Conservation (phyloP, 1,284 basidiomycete genomes). For the Malassezia vespertilionis region DNA sequence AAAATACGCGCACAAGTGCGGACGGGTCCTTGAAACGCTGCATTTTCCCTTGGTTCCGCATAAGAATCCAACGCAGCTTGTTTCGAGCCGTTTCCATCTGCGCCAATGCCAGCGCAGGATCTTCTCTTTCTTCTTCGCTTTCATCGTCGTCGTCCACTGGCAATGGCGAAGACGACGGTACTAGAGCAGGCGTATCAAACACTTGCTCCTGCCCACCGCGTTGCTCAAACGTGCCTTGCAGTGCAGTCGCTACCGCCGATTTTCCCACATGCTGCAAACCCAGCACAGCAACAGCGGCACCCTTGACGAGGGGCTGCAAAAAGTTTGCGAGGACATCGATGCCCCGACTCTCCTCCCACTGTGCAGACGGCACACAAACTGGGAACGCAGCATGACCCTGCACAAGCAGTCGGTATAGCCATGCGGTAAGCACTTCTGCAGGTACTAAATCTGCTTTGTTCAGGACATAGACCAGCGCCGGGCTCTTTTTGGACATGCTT, state of each 20-base stretch:
- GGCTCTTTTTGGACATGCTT: constrained; percentile 17
- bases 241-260: constrained; percentile 26
- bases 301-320: constrained; percentile 19
- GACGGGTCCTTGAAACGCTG: constrained; percentile 40
- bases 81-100: neutral
- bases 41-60: constrained; percentile 39
- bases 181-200: constrained; percentile 33
- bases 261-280: constrained; percentile 34
- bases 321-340: constrained; percentile 22
- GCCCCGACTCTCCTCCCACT: constrained; percentile 18
- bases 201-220: constrained; percentile 25
- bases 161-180: constrained; percentile 20
- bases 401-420: constrained; percentile 23
- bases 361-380: constrained; percentile 17
- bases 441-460: constrained; percentile 37
- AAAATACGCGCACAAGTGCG: constrained; percentile 28
- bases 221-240: constrained; percentile 25
- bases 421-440: constrained; percentile 28
- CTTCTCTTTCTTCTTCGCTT: constrained; percentile 18
- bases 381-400: constrained; percentile 24
- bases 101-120: constrained; percentile 14
- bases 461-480: constrained; percentile 24
- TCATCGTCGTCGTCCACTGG: constrained; percentile 12
- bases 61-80: constrained; percentile 22
- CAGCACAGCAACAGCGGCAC: constrained; percentile 23